Evolutionary conservation across 179 eudicot genomes (phyloP).

Genomic region (Spergularia azorica): DNA sequence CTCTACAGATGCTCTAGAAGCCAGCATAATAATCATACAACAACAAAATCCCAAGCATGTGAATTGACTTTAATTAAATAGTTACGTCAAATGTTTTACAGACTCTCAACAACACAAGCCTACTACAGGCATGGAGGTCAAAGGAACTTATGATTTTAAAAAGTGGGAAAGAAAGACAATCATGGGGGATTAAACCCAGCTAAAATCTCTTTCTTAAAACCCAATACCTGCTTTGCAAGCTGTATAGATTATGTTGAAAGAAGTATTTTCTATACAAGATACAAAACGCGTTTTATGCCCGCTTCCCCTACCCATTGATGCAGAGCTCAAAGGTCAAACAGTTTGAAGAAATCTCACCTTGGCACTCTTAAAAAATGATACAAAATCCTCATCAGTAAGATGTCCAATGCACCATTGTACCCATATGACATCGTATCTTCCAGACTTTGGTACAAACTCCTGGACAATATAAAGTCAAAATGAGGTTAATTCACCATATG

Average conservation of each 20-base stretch:
- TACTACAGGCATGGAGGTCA: background rate
- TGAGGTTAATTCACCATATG: background rate
- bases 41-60: no score
- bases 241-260: background rate
- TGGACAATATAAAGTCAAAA: conserved; percentile 24
- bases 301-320: background rate
- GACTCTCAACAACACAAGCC: background rate
- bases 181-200: background rate
- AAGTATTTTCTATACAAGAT: background rate
- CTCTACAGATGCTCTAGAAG: no score
- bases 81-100: no score
- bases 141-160: background rate
- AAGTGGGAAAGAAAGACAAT: background rate
- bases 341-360: conserved; percentile 47
- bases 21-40: no score
- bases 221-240: background rate
- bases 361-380: conserved; percentile 83
- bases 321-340: background rate
- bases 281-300: background rate
- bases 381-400: conserved; percentile 88
- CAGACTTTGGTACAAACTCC: conserved; percentile 84
- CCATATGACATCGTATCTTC: conserved; percentile 95
- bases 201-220: background rate
- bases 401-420: conserved; percentile 99
- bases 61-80: no score